Base-by-base conservation (phyloP, 2,329 filamentous ascomycete genomes). In the Proliferodiscus dingleyae region DNA sequence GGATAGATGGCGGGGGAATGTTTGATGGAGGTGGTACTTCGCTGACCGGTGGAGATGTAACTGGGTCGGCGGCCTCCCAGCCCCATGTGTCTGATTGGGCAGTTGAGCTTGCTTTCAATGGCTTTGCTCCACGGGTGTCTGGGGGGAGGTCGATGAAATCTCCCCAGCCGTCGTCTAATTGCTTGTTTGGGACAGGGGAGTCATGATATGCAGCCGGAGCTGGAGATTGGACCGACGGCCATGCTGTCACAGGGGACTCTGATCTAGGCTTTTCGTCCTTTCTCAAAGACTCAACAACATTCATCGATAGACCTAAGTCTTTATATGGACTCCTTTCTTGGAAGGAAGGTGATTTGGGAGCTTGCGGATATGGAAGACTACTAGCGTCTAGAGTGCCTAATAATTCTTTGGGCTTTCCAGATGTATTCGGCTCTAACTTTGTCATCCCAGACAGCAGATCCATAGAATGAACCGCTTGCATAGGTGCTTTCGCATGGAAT, bases 1-100 rank as follows among this genome's bases (percentile, higher is more conserved):
- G 72, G 16, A 95, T 75, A 1, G 87, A 87, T 1, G 91, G 91
- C 4, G 91, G 91, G 8, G 91, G 91, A 6, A 96, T 81, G 60
- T 95, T 96, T 15, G 82, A 88, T 13, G 59, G 61, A 29, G 60
- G 56, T 32, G 53, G 51, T 19, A 41, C 3, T 30, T 33, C 30
- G 26, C 37, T 22, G 9, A 28, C 30, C 7, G 46, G 28, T 4
- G 56, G 24, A 19, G 41, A 26, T 7, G 53, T 23, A 6, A 53
- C 46, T 21, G 51, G 49, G 43, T 64, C 61, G 26, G 51, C 56
- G 9, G 47, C 40, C 45, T 64, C 60, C 62, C 62, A 65, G 2
- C 43, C 58, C 62, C 62, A 64, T 15, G 60, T 48, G 49, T 64
- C 54, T n/a, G 48, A 54, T 45, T 56, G 52, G 24, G 37, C 51